phyloP scores from a whole-genome alignment of 768 basidiomycete genomes.

The Gloeophyllum trabeum region DNA sequence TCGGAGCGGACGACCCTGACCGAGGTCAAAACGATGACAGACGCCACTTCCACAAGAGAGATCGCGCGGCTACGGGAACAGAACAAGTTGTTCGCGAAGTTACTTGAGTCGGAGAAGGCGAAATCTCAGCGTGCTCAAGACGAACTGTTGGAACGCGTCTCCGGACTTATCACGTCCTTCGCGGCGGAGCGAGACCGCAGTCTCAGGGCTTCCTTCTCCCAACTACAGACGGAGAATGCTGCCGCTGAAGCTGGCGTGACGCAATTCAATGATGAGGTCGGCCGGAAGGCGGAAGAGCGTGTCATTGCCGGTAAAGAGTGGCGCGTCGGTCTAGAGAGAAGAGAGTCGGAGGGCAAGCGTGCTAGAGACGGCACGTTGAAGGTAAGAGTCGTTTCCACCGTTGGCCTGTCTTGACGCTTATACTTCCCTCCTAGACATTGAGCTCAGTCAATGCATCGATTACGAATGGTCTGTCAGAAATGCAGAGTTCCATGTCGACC shows the following conservation, averaged over 20 bases:
- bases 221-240: slow-evolving; percentile 42
- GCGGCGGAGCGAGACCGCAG: slow-evolving; percentile 55
- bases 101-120: slow-evolving; percentile 55
- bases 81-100: slow-evolving; percentile 47
- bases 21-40: slow-evolving; percentile 36
- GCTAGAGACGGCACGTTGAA: slow-evolving; percentile 48
- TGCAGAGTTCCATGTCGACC: slow-evolving; percentile 31
- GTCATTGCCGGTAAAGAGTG: slow-evolving; percentile 30
- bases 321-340: slow-evolving; percentile 28
- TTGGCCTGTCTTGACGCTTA: slow-evolving; percentile 3
- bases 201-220: slow-evolving; percentile 43
- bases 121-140: slow-evolving; percentile 61
- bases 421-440: slow-evolving; percentile 24
- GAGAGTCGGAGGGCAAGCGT: slow-evolving; percentile 38
- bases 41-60: slow-evolving; percentile 37
- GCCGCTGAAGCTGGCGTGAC: slow-evolving; percentile 40
- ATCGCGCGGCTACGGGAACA: slow-evolving; percentile 56
- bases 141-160: slow-evolving; percentile 67
- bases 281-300: slow-evolving; percentile 29
- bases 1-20: slow-evolving; percentile 38
- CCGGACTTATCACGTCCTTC: slow-evolving; percentile 61
- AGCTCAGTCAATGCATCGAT: slow-evolving; percentile 27
- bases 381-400: slow-evolving; percentile 22
- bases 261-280: slow-evolving; percentile 37
- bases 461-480: slow-evolving; percentile 27